phyloP scores from a whole-genome alignment of 2,329 filamentous ascomycete genomes.

The Exophiala mesophila region DNA sequence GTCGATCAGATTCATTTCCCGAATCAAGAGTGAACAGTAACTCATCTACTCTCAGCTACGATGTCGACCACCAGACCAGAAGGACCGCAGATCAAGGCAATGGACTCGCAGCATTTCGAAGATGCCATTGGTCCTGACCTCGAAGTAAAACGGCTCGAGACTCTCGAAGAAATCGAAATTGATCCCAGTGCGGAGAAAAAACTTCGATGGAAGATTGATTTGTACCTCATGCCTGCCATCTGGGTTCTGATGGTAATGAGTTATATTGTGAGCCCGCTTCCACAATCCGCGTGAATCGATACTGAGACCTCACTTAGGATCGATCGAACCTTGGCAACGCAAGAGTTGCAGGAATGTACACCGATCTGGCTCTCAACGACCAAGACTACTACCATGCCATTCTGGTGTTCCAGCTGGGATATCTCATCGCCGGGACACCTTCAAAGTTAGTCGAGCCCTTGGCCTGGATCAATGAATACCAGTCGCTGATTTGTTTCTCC shows the following conservation, averaged over 20 bases:
- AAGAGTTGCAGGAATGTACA: constrained; percentile 58
- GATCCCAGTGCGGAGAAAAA: constrained; percentile 54
- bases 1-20: no score
- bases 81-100: background rate
- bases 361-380: constrained; percentile 53
- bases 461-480: background rate
- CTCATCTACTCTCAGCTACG: no score
- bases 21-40: no score
- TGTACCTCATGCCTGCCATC: constrained; percentile 61
- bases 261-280: constrained; percentile 48
- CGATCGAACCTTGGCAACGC: constrained; percentile 68
- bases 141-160: background rate
- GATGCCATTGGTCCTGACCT: background rate
- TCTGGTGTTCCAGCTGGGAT: constrained; percentile 65
- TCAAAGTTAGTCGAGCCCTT: constrained; percentile 39
- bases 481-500: background rate
- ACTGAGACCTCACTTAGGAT: constrained; percentile 28
- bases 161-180: constrained; percentile 38
- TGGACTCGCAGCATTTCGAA: background rate
- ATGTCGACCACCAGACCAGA: no score
- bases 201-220: constrained; percentile 60
- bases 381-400: constrained; percentile 66
- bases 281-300: no score
- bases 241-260: constrained; percentile 65
- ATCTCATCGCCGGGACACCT: constrained; percentile 68